phyloP scores from a whole-genome alignment of 169 alveolate genomes.

The Plasmodium vivax region DNA sequence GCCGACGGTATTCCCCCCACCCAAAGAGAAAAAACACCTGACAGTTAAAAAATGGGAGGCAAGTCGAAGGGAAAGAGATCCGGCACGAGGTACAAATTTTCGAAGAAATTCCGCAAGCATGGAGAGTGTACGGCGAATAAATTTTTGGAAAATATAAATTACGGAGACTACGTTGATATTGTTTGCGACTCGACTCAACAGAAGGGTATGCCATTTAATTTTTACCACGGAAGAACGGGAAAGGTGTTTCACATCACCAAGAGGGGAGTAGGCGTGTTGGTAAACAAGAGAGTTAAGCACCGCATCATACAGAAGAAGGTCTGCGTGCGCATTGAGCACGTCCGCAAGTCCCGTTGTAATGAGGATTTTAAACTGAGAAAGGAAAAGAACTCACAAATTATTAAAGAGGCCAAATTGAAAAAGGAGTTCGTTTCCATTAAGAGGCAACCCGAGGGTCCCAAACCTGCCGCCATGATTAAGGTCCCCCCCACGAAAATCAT shows the following conservation, averaged over 20 bases:
- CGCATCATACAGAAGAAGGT: slow-evolving; percentile 96
- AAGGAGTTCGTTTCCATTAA: slow-evolving; percentile 83
- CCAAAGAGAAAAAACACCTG: no score
- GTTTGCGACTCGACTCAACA: slow-evolving; percentile 97
- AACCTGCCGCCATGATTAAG: slow-evolving; percentile 84
- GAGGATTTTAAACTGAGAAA: slow-evolving; percentile 97
- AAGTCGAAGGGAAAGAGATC: slow-evolving; percentile 97
- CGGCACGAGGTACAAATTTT: slow-evolving; percentile 97
- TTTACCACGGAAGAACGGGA: slow-evolving; percentile 99
- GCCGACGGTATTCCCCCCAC: no score
- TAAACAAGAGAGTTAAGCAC: slow-evolving; percentile 97
- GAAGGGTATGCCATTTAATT: slow-evolving; percentile 98
- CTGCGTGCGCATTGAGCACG: slow-evolving; percentile 98
- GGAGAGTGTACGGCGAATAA: slow-evolving; percentile 96
- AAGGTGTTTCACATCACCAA: slow-evolving; percentile 97
- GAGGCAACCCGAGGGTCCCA: slow-evolving; percentile 82
- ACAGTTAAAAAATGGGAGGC: slow-evolving; percentile 61
- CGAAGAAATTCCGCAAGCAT: slow-evolving; percentile 96
- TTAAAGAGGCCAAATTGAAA: slow-evolving; percentile 92
- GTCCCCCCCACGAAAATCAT: slow-evolving; percentile 81
- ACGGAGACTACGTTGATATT: slow-evolving; percentile 98
- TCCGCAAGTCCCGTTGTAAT: slow-evolving; percentile 96
- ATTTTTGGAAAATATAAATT: slow-evolving; percentile 92
- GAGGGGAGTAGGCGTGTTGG: slow-evolving; percentile 97
- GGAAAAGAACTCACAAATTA: slow-evolving; percentile 91